Percentiles rank a stretch among this genome's conserved stretches.
phyloP scores from a whole-genome alignment of 176 grass and related monocot species.

The Oryza meyeriana region DNA sequence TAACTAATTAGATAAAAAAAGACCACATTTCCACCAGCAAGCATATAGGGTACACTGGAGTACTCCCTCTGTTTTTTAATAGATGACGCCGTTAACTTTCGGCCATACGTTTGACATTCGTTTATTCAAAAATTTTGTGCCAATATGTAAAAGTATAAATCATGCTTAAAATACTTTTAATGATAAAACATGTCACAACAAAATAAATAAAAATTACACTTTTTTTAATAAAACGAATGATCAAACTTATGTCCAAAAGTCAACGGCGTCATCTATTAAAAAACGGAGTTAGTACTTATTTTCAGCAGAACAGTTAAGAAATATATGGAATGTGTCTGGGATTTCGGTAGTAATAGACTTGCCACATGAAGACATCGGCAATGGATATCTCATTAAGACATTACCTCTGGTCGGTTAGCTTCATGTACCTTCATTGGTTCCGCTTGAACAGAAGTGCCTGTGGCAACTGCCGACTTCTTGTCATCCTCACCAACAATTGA shows the following conservation, averaged over 20 bases:
- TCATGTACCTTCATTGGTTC: slow-evolving; percentile 12
- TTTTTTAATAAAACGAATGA: no score
- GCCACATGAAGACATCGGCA: background rate
- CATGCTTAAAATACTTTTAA: no score
- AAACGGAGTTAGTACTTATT: no score
- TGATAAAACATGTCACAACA: no score
- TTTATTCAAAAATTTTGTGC: no score
- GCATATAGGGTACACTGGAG: background rate
- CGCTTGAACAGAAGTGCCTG: background rate
- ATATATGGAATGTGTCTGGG: background rate
- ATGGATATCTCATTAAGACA: slow-evolving; percentile 1
- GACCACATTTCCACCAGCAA: background rate
- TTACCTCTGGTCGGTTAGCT: slow-evolving; percentile 48
- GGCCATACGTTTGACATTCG: no score
- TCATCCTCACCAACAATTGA: background rate
- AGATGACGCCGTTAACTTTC: no score
- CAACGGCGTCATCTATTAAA: no score
- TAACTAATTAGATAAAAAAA: background rate
- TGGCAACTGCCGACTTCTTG: background rate
- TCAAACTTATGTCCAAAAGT: no score
- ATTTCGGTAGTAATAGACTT: slow-evolving; percentile 18
- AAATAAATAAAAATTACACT: no score
- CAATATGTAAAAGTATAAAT: no score
- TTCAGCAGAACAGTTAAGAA: background rate
- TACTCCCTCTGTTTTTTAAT: no score